Percentiles rank a stretch among this genome's conserved stretches.
Evolutionary conservation across 225 moss, liverwort and hornwort genomes (phyloP).

Genomic region (Anthoceros angustus): DNA sequence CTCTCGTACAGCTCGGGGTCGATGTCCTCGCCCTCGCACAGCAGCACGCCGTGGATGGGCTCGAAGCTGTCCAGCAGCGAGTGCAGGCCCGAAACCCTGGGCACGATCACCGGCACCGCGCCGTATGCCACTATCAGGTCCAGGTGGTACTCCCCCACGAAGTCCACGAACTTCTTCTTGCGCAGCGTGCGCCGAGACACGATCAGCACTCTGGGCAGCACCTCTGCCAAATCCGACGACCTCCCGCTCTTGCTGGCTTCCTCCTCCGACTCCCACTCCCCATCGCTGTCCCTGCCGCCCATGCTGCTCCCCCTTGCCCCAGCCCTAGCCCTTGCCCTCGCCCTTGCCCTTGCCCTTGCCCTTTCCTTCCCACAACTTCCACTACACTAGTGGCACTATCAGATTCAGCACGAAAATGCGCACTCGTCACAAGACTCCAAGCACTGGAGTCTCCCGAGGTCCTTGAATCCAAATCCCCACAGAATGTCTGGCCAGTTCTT

Average conservation of each 20-base stretch:
- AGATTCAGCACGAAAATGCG: no score
- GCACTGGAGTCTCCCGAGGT: no score
- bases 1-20: constrained; percentile 76
- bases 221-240: constrained; percentile 38
- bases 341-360: no score
- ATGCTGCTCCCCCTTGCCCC: no score
- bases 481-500: no score
- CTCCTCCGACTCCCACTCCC: no score
- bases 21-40: constrained; percentile 96
- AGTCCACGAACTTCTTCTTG: constrained; percentile 99
- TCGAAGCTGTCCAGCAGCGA: constrained; percentile 83
- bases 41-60: constrained; percentile 96
- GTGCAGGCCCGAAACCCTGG: constrained; percentile 73
- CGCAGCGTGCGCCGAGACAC: constrained; percentile 89
- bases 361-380: no score
- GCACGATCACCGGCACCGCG: constrained; percentile 90
- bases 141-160: constrained; percentile 91
- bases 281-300: no score
- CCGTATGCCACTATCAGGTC: constrained; percentile 91
- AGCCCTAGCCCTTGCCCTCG: no score
- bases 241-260: background rate
- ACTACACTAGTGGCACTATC: no score
- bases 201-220: constrained; percentile 78
- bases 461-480: no score
- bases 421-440: no score